Conservation (phyloP, 1,284 basidiomycete species). For the Pseudozyma thailandica region DNA sequence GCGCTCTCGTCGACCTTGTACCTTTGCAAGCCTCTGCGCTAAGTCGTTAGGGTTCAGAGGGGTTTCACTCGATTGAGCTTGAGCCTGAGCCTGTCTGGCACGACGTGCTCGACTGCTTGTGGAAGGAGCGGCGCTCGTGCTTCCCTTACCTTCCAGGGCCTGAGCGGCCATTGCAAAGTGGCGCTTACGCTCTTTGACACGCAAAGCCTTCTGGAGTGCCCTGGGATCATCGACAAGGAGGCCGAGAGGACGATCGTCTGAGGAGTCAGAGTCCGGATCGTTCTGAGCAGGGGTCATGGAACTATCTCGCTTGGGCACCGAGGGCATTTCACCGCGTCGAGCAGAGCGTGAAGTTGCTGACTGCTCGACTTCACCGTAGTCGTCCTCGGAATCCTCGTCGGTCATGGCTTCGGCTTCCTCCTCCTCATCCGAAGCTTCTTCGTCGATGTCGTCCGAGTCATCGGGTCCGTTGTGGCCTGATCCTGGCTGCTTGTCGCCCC, state of each 20-base stretch:
- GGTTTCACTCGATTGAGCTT: conserved; percentile 9
- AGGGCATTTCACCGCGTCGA: conserved; percentile 11
- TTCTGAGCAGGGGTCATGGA: conserved; percentile 12
- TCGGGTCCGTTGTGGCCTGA: conserved; percentile 25
- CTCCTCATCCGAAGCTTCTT: conserved; percentile 26
- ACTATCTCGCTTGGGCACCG: conserved; percentile 13
- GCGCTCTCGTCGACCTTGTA: conserved; percentile 34
- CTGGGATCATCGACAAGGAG: conserved; percentile 48
- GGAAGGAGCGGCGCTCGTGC: conserved; percentile 12
- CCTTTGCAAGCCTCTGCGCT: conserved; percentile 26
- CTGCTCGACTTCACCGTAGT: conserved; percentile 30
- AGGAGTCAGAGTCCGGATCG: conserved; percentile 42
- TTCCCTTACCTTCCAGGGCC: conserved; percentile 35
- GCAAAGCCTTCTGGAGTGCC: conserved; percentile 42
- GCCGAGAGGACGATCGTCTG: conserved; percentile 46
- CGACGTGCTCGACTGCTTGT: conserved; percentile 13
- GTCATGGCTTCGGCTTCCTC: conserved; percentile 31
- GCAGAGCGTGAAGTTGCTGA: conserved; percentile 7
- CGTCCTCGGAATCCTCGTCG: conserved; percentile 54
- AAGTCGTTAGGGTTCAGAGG: conserved; percentile 37
- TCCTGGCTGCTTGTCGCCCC: conserved; percentile 31
- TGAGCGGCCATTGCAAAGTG: conserved; percentile 39
- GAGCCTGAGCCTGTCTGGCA: conserved; percentile 4
- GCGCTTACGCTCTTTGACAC: conserved; percentile 42
- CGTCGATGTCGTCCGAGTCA: conserved; percentile 19